A percentile compares a stretch with the other conserved stretches of the same genome.
Evolutionary conservation across 257 asterid genomes (phyloP).

Genomic region (Plantago ovata): DNA sequence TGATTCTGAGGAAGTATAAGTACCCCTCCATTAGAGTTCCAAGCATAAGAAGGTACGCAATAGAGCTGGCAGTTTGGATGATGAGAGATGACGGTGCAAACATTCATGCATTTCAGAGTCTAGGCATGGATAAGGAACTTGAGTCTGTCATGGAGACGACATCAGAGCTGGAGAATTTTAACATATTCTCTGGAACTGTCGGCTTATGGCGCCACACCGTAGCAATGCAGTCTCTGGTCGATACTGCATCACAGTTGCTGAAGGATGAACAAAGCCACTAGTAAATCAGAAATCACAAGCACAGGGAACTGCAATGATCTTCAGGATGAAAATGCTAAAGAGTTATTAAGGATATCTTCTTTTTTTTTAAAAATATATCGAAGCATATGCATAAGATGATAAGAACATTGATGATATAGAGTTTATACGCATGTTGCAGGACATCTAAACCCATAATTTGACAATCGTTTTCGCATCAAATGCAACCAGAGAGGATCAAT

Average conservation of each 20-base stretch:
- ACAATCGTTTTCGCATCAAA: too few species aligned
- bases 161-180: slow-evolving; percentile 83
- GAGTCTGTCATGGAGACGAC: slow-evolving; percentile 65
- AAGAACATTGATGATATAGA: too few species aligned
- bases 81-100: slow-evolving; percentile 55
- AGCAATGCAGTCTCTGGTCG: slow-evolving; percentile 55
- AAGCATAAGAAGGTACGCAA: slow-evolving; percentile 68
- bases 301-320: neutral
- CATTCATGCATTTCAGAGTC: slow-evolving; percentile 29
- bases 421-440: too few species aligned
- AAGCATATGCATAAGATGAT: too few species aligned
- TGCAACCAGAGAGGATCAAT: too few species aligned
- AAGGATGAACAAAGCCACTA: slow-evolving; percentile 23
- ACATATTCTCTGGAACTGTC: slow-evolving; percentile 78
- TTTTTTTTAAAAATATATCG: slow-evolving; percentile 13
- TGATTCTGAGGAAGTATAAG: slow-evolving; percentile 39
- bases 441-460: too few species aligned
- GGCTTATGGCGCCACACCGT: slow-evolving; percentile 64
- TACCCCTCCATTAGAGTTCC: slow-evolving; percentile 70
- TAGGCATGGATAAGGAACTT: slow-evolving; percentile 63
- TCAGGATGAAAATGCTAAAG: neutral
- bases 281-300: slow-evolving; percentile 1
- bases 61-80: slow-evolving; percentile 85
- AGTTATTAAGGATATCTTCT: slow-evolving; percentile 20
- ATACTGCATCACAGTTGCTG: slow-evolving; percentile 53